Percentiles rank a stretch among this genome's conserved stretches.
Evolutionary conservation across 768 basidiomycete species (phyloP).

Genomic region (Pleurotus tuber-regium): DNA sequence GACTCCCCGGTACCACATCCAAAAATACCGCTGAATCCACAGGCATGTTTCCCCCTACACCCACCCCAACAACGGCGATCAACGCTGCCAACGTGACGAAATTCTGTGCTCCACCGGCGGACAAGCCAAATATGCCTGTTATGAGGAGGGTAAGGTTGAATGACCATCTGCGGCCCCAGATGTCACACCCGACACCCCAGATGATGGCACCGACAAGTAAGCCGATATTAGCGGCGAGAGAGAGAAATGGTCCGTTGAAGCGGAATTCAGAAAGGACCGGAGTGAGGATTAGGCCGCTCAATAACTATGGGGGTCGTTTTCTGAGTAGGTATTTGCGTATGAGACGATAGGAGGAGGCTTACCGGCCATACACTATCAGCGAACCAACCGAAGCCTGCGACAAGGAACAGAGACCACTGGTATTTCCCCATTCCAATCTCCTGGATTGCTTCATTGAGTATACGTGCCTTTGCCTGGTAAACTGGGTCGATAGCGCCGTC

Average conservation of each 20-base stretch:
- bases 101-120: conserved; percentile 59
- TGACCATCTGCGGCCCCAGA: conserved; percentile 70
- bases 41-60: conserved; percentile 60
- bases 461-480: conserved; percentile 53
- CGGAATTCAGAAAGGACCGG: conserved; percentile 66
- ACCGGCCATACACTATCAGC: conserved; percentile 76
- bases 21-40: conserved; percentile 77
- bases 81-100: conserved; percentile 49
- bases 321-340: background rate
- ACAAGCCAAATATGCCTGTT: conserved; percentile 61
- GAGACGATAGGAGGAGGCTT: conserved; percentile 15
- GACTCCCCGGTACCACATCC: conserved; percentile 66
- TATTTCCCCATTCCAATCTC: conserved; percentile 72
- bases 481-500: conserved; percentile 39
- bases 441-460: conserved; percentile 59
- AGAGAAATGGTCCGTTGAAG: conserved; percentile 57
- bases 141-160: conserved; percentile 70
- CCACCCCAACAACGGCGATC: conserved; percentile 58
- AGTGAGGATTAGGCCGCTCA: conserved; percentile 61
- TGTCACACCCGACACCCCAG: conserved; percentile 65
- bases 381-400: conserved; percentile 75
- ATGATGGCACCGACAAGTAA: conserved; percentile 65
- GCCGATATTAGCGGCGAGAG: conserved; percentile 70
- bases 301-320: conserved; percentile 40
- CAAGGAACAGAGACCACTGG: conserved; percentile 64